A percentile compares a stretch with the other conserved stretches of the same genome.
Conservation (phyloP, 257 asterid genomes). For the Solanum habrochaites region DNA sequence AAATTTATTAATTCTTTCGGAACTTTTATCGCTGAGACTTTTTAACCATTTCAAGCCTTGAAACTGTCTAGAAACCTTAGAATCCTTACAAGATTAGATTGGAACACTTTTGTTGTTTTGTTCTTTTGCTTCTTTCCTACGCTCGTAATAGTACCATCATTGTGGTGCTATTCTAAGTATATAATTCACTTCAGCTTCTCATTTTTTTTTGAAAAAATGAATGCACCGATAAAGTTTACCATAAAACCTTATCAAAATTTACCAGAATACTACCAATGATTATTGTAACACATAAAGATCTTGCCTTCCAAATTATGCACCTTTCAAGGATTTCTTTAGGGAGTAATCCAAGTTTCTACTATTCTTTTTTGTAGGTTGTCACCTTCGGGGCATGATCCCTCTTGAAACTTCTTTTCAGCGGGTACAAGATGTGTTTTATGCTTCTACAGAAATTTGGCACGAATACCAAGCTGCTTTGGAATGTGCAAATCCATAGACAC, state of each 20-base stretch:
- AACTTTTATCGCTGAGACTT: not conserved
- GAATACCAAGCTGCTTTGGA: constrained; percentile 57
- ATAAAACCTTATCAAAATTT: not conserved
- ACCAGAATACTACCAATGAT: not conserved
- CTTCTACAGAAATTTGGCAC: constrained; percentile 57
- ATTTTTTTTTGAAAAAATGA: not conserved
- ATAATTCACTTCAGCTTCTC: not conserved
- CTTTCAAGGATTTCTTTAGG: not conserved
- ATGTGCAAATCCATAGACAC: constrained; percentile 48
- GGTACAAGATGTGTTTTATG: constrained; percentile 60
- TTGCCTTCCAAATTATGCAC: not conserved
- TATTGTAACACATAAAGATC: not conserved
- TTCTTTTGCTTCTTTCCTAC: not conserved
- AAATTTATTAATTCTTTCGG: not conserved
- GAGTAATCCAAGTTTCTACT: not conserved
- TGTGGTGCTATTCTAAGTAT: not conserved
- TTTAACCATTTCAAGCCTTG: not conserved
- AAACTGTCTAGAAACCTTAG: not conserved
- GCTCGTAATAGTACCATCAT: not conserved
- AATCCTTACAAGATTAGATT: not conserved
- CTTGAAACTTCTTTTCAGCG: constrained; percentile 70
- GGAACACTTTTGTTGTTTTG: not conserved
- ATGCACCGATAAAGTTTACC: not conserved
- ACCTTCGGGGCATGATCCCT: constrained; percentile 86
- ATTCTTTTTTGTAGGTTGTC: constrained; percentile 36